Evolutionary conservation across 306 rosid species (phyloP).

Genomic region (Sphenostylis stenocarpa): DNA sequence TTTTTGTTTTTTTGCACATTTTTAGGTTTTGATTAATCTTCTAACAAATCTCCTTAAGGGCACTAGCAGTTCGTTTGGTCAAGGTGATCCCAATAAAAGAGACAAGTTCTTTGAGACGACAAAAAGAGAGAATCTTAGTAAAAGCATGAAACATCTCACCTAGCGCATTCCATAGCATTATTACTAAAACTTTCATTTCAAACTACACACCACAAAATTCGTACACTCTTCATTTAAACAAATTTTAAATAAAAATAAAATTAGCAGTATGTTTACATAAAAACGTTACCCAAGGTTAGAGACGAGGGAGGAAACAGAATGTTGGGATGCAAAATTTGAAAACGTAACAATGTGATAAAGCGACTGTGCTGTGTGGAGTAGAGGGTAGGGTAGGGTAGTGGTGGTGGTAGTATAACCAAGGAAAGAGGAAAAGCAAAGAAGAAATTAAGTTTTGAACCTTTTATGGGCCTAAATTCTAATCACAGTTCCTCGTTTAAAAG

Average conservation of each 20-base stretch:
- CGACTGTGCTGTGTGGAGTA: background rate
- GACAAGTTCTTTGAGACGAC: background rate
- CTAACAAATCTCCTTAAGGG: background rate
- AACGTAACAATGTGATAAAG: background rate
- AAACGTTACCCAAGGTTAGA: background rate
- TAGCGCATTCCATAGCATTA: background rate
- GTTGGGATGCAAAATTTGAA: background rate
- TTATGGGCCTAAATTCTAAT: conserved; percentile 22
- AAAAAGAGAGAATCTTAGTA: background rate
- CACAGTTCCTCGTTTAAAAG: conserved; percentile 18
- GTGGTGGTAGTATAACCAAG: background rate
- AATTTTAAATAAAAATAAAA: background rate
- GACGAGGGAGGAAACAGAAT: background rate
- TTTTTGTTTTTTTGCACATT: background rate
- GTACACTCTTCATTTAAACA: background rate
- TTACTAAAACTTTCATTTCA: background rate
- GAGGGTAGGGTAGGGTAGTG: background rate
- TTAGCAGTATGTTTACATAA: background rate
- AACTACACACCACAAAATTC: background rate
- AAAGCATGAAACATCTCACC: background rate
- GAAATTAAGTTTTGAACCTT: conserved; percentile 8
- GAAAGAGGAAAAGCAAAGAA: background rate
- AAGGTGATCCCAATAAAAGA: background rate
- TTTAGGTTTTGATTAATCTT: background rate
- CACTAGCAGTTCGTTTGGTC: background rate